Percentiles rank a stretch among this genome's conserved stretches.
phyloP scores from a whole-genome alignment of 1,284 basidiomycete genomes.

The Trichosporon sp. region DNA sequence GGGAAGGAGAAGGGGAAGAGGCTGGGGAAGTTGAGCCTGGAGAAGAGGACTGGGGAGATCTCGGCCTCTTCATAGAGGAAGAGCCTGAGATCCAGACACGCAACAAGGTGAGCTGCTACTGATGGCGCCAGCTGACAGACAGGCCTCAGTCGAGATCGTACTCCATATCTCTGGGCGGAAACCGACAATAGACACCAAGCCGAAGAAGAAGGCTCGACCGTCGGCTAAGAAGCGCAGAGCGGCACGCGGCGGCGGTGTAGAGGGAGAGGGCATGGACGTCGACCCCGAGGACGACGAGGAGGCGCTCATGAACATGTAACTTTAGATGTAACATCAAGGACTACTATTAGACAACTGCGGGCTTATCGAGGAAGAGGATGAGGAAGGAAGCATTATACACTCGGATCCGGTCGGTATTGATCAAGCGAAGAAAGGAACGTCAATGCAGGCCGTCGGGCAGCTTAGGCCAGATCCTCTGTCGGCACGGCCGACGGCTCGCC shows the following conservation, averaged over 20 bases:
- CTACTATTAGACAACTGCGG: not conserved
- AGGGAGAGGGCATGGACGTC: not conserved
- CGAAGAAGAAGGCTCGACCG: not conserved
- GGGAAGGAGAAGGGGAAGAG: not conserved
- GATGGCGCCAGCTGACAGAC: not conserved
- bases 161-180: not conserved
- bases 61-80: not conserved
- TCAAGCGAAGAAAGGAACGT: no score
- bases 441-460: no score
- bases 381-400: no score
- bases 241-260: not conserved
- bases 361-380: no score
- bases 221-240: not conserved
- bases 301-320: slow-evolving; percentile 1
- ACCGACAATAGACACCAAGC: not conserved
- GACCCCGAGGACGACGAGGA: not conserved
- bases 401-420: no score
- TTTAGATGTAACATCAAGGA: not conserved
- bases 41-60: not conserved
- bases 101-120: not conserved
- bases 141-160: not conserved
- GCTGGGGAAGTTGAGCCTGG: no score
- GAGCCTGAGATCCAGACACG: not conserved
- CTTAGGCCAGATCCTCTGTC: no score
- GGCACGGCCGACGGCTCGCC: not conserved